Evolutionary conservation across 305 asterid species (phyloP).

Genomic region (Fraxinus ornus): DNA sequence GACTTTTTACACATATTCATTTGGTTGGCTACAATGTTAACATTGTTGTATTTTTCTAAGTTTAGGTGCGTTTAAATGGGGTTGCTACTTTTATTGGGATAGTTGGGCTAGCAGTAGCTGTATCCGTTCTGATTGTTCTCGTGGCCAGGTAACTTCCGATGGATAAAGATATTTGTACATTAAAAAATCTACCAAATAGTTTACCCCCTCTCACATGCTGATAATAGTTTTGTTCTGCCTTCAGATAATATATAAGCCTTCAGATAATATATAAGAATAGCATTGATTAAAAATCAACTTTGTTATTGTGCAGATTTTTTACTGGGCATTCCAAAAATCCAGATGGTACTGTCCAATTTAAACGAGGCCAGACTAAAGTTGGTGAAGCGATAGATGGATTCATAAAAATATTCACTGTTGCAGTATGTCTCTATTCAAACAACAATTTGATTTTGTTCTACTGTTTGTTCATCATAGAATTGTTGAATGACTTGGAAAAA

Average conservation of each 20-base stretch:
- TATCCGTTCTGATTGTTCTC: slow-evolving; percentile 68
- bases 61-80: slow-evolving; percentile 85
- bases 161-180: too few species aligned
- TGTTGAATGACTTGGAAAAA: slow-evolving; percentile 27
- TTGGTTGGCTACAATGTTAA: slow-evolving; percentile 19
- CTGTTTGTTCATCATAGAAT: slow-evolving; percentile 19
- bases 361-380: slow-evolving; percentile 59
- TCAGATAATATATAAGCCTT: neutral
- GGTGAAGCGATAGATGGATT: slow-evolving; percentile 74
- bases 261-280: neutral
- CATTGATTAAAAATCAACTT: slow-evolving; percentile 8
- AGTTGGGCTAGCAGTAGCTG: slow-evolving; percentile 82
- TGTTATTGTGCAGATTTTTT: slow-evolving; percentile 55
- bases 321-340: slow-evolving; percentile 71
- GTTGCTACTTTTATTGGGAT: slow-evolving; percentile 91
- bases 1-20: neutral
- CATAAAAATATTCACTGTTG: slow-evolving; percentile 78
- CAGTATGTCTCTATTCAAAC: slow-evolving; percentile 52
- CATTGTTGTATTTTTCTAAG: slow-evolving; percentile 18
- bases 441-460: slow-evolving; percentile 9
- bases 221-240: neutral
- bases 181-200: too few species aligned
- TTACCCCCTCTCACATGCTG: too few species aligned
- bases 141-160: slow-evolving; percentile 51
- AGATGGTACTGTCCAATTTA: slow-evolving; percentile 51